Evolutionary conservation across 768 basidiomycete species (phyloP).

Genomic region (Suillus hirtellus): DNA sequence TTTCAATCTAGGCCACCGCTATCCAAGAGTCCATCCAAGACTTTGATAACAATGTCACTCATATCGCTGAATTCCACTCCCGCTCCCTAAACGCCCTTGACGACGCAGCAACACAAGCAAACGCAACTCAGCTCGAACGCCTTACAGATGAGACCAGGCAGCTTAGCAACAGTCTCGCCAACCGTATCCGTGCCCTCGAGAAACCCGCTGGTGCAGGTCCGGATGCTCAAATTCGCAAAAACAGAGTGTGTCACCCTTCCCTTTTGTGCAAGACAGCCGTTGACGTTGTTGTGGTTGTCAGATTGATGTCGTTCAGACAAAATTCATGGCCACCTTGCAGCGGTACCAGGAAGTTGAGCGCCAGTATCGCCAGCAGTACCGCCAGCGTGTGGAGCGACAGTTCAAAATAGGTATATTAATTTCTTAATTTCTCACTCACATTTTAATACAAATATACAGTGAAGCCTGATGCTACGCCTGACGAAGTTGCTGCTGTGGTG

Average conservation of each 20-base stretch:
- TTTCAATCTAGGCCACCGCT: constrained; percentile 41
- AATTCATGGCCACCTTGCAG: constrained; percentile 76
- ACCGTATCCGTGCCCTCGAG: constrained; percentile 59
- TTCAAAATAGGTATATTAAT: constrained; percentile 64
- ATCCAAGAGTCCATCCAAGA: constrained; percentile 47
- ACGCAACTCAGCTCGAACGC: constrained; percentile 51
- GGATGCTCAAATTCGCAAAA: constrained; percentile 48
- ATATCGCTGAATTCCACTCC: constrained; percentile 50
- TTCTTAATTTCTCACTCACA: background rate
- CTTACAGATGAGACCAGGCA: constrained; percentile 60
- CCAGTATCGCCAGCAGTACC: constrained; percentile 63
- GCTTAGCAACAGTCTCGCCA: constrained; percentile 56
- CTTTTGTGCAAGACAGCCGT: background rate
- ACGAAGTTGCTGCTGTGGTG: constrained; percentile 72
- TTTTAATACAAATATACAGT: constrained; percentile 42
- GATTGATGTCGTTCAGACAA: constrained; percentile 61
- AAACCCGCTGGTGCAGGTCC: constrained; percentile 38
- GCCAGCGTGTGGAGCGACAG: constrained; percentile 71
- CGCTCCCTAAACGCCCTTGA: constrained; percentile 52
- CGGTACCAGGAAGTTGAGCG: constrained; percentile 78
- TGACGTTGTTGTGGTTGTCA: constrained; percentile 23
- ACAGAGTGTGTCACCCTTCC: constrained; percentile 21
- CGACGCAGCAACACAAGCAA: constrained; percentile 42
- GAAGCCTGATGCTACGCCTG: constrained; percentile 82
- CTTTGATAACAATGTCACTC: constrained; percentile 47